Base-by-base conservation (phyloP, 805 yeast genomes). In the Yarrowia osloensis region DNA sequence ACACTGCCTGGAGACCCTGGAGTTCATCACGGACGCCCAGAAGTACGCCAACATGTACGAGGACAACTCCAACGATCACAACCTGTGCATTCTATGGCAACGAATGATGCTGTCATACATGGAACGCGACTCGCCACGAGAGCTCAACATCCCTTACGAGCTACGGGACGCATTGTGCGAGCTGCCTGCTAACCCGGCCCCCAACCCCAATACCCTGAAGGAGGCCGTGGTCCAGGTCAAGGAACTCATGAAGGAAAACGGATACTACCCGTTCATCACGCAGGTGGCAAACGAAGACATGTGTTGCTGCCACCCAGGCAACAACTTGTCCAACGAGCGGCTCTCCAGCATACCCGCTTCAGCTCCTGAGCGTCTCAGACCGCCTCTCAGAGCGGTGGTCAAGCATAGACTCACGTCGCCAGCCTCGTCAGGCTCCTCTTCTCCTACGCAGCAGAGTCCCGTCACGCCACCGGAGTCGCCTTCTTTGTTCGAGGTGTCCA, bases 1-100 rank as follows among this genome's bases (percentile, higher is more conserved):
- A 39, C 76, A 74, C 67, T 76, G 78, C 31, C 68, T 69, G 35
- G 79, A 76, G 68, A 69, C 71, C 2, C 72, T 76, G 31, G 77
- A 76, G 65, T 77, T 76, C 66, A 63, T 71, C 3, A 42, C 72
- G 52, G 78, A 76, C 61, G 75, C 71, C 31, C 66, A 66, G 9
- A 67, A 73, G 22, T 76, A 76, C 29, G 50, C 19, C 61, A 61
- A 9, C 63, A 59, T 37, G 29, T 67, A 46, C 44, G 47, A 33
- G 13, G 54, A 39, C 9, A 59, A 47, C 29, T 29, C 50, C 24
- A 13, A 29, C 7, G 47, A 65, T 40, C 21, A 55, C 19, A 67
- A 40, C 15, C 55, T 61, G 40, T 11, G 39, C 46, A 52, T 62
- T 49, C 42, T 70, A 24, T 75, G 77, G 78, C 66, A 68, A 28